A percentile compares a stretch with the other conserved stretches of the same genome.
Evolutionary conservation across 2,329 filamentous ascomycete species (phyloP).

Genomic region (Neospermospora avenae): DNA sequence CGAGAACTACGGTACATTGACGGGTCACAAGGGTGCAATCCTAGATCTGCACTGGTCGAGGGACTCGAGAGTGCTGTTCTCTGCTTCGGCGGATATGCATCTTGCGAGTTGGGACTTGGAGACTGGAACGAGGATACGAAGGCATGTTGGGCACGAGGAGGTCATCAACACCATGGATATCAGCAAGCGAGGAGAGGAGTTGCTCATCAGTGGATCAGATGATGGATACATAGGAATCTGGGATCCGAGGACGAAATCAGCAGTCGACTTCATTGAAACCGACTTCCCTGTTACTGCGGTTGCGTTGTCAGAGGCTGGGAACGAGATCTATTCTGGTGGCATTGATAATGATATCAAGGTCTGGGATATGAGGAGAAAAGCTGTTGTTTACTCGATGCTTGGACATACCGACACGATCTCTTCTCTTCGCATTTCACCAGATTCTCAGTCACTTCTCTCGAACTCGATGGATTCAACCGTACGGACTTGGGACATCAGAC

Average conservation of each 20-base stretch:
- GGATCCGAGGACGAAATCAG: conserved; percentile 90
- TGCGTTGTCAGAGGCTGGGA: conserved; percentile 87
- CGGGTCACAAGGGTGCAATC: conserved; percentile 85
- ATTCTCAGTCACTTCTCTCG: conserved; percentile 84
- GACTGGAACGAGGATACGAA: conserved; percentile 84
- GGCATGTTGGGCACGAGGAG: conserved; percentile 91
- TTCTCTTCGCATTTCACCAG: conserved; percentile 85
- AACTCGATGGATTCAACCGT: conserved; percentile 94
- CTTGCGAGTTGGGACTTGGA: conserved; percentile 94
- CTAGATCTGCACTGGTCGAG: conserved; percentile 95
- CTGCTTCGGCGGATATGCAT: conserved; percentile 89
- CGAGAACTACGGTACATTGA: conserved; percentile 88
- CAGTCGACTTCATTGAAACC: conserved; percentile 82
- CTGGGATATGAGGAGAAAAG: conserved; percentile 93
- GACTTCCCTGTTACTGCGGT: conserved; percentile 91
- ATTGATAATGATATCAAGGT: conserved; percentile 98
- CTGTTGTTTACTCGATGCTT: conserved; percentile 79
- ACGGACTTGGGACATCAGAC: conserved; percentile 91
- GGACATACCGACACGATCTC: conserved; percentile 93
- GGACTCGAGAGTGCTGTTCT: conserved; percentile 86
- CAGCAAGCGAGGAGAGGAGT: conserved; percentile 83
- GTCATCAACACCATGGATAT: conserved; percentile 92
- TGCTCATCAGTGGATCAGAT: conserved; percentile 87
- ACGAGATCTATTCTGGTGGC: conserved; percentile 89
- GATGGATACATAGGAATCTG: conserved; percentile 93